Conservation (phyloP, 257 asterid species). For the Solanum megistacrolobum region DNA sequence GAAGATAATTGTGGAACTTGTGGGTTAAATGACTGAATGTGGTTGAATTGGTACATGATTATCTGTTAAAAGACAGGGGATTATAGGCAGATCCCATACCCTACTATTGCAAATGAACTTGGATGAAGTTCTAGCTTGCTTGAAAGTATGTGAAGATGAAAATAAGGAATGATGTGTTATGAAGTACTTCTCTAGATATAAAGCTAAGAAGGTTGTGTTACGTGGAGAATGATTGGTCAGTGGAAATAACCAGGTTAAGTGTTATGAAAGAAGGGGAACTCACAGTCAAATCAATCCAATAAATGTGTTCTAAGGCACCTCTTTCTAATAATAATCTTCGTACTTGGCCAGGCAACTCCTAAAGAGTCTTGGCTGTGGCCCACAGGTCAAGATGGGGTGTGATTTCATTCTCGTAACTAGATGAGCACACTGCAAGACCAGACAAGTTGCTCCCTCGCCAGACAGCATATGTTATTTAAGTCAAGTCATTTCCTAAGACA, state of each 20-base stretch:
- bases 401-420: background rate
- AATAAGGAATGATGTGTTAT: background rate
- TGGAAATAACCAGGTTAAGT: background rate
- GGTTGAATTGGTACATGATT: background rate
- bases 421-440: background rate
- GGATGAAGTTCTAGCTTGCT: background rate
- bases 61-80: background rate
- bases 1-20: background rate
- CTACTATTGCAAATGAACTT: background rate
- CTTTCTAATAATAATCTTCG: background rate
- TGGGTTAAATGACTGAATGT: background rate
- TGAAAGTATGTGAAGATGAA: background rate
- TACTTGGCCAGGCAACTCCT: background rate
- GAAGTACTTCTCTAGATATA: background rate
- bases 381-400: background rate
- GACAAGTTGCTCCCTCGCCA: background rate
- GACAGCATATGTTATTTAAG: background rate
- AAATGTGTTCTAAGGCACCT: background rate
- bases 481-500: background rate
- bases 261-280: background rate
- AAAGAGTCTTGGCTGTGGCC: background rate
- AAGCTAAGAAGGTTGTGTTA: background rate
- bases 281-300: background rate
- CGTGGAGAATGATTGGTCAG: background rate
- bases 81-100: background rate